These are phyloP conservation scores for Termitomyces sp. DNA, from an alignment of 768 basidiomycete genomes.

Conservation along the genomic window DNA sequence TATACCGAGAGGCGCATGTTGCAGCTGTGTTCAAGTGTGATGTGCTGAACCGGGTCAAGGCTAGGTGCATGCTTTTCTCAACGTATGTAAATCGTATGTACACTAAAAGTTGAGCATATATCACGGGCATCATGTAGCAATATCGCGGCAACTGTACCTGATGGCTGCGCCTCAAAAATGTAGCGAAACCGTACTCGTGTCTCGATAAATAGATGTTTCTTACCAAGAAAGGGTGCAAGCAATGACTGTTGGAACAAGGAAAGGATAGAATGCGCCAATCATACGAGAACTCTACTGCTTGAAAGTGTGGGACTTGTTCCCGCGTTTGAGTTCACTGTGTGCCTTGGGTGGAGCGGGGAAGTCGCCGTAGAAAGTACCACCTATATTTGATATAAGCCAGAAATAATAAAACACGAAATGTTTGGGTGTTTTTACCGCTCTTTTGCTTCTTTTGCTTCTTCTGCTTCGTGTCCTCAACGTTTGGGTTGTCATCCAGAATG, in stretches of 20 bases:
- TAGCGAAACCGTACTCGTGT: background rate
- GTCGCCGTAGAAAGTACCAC: conserved; percentile 45
- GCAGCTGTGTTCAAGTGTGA: background rate
- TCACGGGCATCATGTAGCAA: conserved; percentile 2
- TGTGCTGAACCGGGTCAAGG: background rate
- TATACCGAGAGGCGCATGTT: conserved; percentile 6
- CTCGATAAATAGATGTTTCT: background rate
- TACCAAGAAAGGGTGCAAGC: background rate
- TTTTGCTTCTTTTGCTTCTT: conserved; percentile 50
- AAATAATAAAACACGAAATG: background rate
- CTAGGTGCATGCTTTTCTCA: background rate
- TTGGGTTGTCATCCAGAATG: conserved; percentile 59
- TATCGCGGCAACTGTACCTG: background rate
- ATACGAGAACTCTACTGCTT: conserved; percentile 31
- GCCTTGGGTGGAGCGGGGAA: conserved; percentile 68
- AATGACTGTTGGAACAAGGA: background rate
- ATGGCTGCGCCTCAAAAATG: background rate
- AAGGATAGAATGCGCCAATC: conserved; percentile 1
- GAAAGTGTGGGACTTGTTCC: conserved; percentile 71
- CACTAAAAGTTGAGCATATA: background rate
- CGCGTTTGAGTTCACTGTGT: conserved; percentile 60
- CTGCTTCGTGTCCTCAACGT: conserved; percentile 35
- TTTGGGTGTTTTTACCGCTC: conserved; percentile 22
- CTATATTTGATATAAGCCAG: conserved; percentile 21
- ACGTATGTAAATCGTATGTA: background rate